A percentile compares a stretch with the other conserved stretches of the same genome.
These are phyloP conservation scores for Graphilbum fragrans DNA, from an alignment of 2,329 filamentous ascomycete species.

Conservation along the genomic window DNA sequence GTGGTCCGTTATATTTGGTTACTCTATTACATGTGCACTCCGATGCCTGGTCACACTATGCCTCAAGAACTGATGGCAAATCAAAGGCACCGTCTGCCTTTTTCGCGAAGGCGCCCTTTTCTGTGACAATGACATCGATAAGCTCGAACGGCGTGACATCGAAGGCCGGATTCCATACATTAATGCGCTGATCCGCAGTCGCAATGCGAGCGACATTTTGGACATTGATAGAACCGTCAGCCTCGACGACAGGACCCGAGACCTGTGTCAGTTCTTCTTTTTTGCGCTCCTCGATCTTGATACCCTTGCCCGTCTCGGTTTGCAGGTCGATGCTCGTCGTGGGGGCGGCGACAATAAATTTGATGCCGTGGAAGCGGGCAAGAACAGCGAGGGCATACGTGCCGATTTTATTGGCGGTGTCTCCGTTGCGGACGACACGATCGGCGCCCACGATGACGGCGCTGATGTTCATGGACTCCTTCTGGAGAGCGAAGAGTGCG, in stretches of 20 bases:
- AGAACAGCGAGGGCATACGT: conserved; percentile 90
- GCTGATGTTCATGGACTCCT: conserved; percentile 54
- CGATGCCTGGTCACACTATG: too few relatives aligned
- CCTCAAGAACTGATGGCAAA: background rate
- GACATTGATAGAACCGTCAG: conserved; percentile 52
- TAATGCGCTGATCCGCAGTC: conserved; percentile 65
- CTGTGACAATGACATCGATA: conserved; percentile 91
- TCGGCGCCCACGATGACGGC: conserved; percentile 93
- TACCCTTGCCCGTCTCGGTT: conserved; percentile 65
- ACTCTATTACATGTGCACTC: too few relatives aligned
- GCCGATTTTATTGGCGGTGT: conserved; percentile 97
- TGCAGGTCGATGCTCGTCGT: conserved; percentile 85
- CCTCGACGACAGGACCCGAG: conserved; percentile 58
- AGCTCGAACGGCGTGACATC: conserved; percentile 82
- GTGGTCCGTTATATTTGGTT: too few relatives aligned
- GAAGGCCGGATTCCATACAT: conserved; percentile 94
- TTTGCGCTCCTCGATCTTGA: conserved; percentile 83
- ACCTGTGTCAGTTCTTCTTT: conserved; percentile 73
- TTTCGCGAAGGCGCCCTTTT: conserved; percentile 79
- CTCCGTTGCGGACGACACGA: conserved; percentile 87
- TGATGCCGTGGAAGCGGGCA: conserved; percentile 75
- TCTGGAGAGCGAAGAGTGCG: conserved; percentile 58
- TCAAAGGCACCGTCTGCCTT: conserved; percentile 57
- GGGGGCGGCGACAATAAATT: conserved; percentile 89
- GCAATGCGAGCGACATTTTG: conserved; percentile 58